Base-by-base conservation (phyloP, 208 protist species). In the Endotrypanum monterogeii region DNA sequence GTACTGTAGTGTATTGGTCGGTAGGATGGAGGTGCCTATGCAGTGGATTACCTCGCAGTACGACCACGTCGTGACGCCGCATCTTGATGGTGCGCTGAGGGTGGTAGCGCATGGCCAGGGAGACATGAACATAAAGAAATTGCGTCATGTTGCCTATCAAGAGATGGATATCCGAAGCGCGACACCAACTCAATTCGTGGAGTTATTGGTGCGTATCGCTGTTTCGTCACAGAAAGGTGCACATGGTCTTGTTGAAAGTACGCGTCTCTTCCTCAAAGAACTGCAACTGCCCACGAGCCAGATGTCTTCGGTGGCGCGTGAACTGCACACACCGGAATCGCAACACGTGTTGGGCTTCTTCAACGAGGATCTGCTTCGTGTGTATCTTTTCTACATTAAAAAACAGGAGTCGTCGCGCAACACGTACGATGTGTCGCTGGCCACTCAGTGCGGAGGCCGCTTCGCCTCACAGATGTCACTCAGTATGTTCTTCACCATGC, bases 361-460 rank as follows among this genome's bases (percentile, higher is more conserved):
- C 78, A 73, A 73, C 56, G 83, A 93, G 28, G 89, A 95, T 60
- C 66, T 97, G 16, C 78, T 83, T 25, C 86, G 93, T 35, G 73
- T 92, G 16, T 97, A 89, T 72, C 90, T 97, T 55, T 95, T 93
- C 74, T 97, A 97, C 67, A 60, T 93, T 28, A 90, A 88, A 52
- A 76, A 81, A 68, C 92, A 95, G 74, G 84, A 91, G 67, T 62
- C 57, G 23, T 87, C 79, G n/a, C 78, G 74, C 9, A 75, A 83
- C 14, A 67, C 67, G 7, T 54, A 74, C n/a, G 82, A 89, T 50
- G 79, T 78, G 18, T 65, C 69, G 51, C 83, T 89, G 65, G 77
- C 85, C 16, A 68, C 66, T 48, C 90, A 92, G 71, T 79, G 82
- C 56, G 90, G 84, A 48, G 90, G 90, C 39, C 88, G 92, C 57